Percentiles rank a stretch among this genome's conserved stretches.
phyloP scores from a whole-genome alignment of 2,329 filamentous ascomycete species.

The Ceratocystis diversiconidia region DNA sequence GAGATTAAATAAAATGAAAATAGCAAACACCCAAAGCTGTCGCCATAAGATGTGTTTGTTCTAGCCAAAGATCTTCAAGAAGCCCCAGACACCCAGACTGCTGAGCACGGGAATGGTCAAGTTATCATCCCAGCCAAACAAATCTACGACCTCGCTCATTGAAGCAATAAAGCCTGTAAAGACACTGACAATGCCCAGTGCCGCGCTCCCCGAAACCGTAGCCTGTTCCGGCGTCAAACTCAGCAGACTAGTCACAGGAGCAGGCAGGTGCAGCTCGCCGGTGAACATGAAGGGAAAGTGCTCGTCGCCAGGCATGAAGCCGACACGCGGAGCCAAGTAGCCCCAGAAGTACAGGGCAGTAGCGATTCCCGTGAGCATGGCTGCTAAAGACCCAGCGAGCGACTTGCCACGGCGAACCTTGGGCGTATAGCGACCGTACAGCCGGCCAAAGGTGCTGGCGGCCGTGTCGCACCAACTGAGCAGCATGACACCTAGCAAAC shows the following conservation, averaged over 20 bases:
- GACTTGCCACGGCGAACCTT: constrained; percentile 79
- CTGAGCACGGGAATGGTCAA: constrained; percentile 89
- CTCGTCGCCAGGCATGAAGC: constrained; percentile 54
- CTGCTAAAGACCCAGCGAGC: constrained; percentile 73
- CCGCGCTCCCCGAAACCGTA: constrained; percentile 54
- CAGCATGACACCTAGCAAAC: constrained; percentile 74
- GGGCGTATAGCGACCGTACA: constrained; percentile 81
- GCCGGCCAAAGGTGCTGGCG: constrained; percentile 80
- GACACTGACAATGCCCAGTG: constrained; percentile 66
- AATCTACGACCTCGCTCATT: constrained; percentile 75
- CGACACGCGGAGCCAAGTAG: constrained; percentile 56
- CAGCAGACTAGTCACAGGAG: constrained; percentile 40
- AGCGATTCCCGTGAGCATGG: constrained; percentile 66
- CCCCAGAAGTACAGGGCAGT: constrained; percentile 85
- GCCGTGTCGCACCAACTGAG: constrained; percentile 98
- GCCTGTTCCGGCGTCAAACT: constrained; percentile 45
- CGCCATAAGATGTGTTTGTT: neutral
- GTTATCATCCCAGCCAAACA: constrained; percentile 95
- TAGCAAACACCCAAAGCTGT: neutral
- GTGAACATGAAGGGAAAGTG: constrained; percentile 66
- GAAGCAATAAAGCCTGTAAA: constrained; percentile 83
- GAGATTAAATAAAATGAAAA: neutral
- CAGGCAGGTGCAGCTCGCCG: constrained; percentile 58
- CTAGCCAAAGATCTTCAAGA: constrained; percentile 72
- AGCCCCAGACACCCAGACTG: constrained; percentile 77